phyloP scores from a whole-genome alignment of 495 filamentous ascomycete genomes.

The Bacidia gigantensis region DNA sequence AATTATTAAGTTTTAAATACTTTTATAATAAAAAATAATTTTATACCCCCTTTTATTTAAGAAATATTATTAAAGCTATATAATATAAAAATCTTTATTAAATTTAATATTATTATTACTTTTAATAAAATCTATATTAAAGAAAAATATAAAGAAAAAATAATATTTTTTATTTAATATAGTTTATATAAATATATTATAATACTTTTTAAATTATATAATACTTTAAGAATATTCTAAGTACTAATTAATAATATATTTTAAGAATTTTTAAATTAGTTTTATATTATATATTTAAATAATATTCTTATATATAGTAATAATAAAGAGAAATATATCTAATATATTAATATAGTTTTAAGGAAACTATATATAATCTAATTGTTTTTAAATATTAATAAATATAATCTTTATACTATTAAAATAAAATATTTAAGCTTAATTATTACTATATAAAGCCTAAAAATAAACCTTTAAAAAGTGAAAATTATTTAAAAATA shows the following conservation, averaged over 20 bases:
- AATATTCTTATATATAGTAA: neutral
- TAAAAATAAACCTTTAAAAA: conserved; percentile 1
- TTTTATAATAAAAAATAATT: neutral
- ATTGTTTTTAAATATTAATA: neutral
- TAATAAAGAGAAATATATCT: conserved; percentile 2
- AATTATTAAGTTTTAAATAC: neutral
- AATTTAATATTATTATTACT: neutral
- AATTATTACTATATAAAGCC: neutral
- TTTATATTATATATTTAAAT: neutral
- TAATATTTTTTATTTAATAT: neutral
- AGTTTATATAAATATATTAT: neutral
- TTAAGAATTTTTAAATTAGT: neutral
- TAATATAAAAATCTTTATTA: neutral
- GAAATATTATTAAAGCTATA: neutral
- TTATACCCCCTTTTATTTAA: neutral
- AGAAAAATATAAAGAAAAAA: neutral
- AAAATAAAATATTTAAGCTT: conserved; percentile 3
- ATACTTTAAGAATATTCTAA: neutral
- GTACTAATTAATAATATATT: neutral
- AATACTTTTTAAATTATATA: neutral
- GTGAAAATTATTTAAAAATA: conserved; percentile 1
- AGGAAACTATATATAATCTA: neutral
- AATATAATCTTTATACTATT: neutral
- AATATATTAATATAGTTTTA: neutral
- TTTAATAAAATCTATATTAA: neutral